A percentile compares a stretch with the other conserved stretches of the same genome.
Evolutionary conservation across 257 asterid species (phyloP).

Genomic region (Fraxinus anomala): DNA sequence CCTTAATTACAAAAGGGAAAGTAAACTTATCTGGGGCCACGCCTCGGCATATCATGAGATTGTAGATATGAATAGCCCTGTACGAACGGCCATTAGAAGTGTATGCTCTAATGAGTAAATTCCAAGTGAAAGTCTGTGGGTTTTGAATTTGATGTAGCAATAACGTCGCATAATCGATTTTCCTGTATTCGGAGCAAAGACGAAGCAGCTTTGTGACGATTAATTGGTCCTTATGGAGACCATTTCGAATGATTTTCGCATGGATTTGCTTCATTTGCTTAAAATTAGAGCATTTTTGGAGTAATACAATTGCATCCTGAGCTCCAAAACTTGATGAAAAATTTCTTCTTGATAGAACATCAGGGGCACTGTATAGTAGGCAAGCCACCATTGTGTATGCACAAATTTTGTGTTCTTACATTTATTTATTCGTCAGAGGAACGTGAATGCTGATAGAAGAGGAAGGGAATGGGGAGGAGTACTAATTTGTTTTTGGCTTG

Average conservation of each 20-base stretch:
- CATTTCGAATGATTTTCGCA: slow-evolving; percentile 39
- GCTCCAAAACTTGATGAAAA: slow-evolving; percentile 36
- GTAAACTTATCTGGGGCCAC: slow-evolving; percentile 52
- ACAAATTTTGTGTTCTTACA: background rate
- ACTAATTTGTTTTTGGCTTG: too few species aligned
- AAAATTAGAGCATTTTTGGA: slow-evolving; percentile 48
- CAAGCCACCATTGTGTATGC: slow-evolving; percentile 38
- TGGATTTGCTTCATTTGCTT: slow-evolving; percentile 55
- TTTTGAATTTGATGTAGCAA: slow-evolving; percentile 39
- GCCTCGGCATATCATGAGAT: slow-evolving; percentile 46
- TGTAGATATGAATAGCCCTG: slow-evolving; percentile 45
- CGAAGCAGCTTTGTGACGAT: slow-evolving; percentile 44
- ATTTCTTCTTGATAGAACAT: slow-evolving; percentile 34
- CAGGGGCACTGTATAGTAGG: slow-evolving; percentile 37
- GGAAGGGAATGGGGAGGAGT: too few species aligned
- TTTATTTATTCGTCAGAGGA: too few species aligned
- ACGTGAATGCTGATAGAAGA: too few species aligned
- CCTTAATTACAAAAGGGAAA: slow-evolving; percentile 60
- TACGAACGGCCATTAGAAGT: slow-evolving; percentile 35
- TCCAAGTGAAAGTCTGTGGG: slow-evolving; percentile 49
- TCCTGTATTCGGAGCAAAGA: slow-evolving; percentile 47
- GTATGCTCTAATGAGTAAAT: slow-evolving; percentile 49
- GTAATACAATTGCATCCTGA: slow-evolving; percentile 45
- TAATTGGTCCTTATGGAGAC: slow-evolving; percentile 38
- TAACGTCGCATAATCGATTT: slow-evolving; percentile 42